phyloP scores from a whole-genome alignment of 306 rosid genomes.

The Hippophae tibetana region DNA sequence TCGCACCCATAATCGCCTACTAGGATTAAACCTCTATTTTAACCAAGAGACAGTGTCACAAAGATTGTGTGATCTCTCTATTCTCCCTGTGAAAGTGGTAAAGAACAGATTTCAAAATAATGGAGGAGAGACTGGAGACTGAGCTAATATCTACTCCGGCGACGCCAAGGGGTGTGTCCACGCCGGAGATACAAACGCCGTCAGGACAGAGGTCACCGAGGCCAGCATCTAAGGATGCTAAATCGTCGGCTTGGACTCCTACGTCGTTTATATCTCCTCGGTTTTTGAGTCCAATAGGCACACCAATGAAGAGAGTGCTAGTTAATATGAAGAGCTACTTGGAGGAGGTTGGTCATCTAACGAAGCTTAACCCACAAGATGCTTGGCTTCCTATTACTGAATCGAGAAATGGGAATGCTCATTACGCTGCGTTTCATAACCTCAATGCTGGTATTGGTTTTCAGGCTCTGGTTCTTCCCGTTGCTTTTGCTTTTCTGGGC shows the following conservation, averaged over 20 bases:
- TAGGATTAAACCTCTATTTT: not conserved
- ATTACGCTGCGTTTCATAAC: conserved; percentile 93
- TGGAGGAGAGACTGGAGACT: conserved; percentile 96
- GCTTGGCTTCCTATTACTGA: conserved; percentile 99
- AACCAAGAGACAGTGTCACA: not conserved
- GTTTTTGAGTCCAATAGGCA: conserved; percentile 93
- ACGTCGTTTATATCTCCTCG: conserved; percentile 93
- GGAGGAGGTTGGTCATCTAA: conserved; percentile 93
- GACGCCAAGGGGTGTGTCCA: conserved; percentile 73
- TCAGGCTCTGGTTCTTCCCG: conserved; percentile 87
- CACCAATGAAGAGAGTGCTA: conserved; percentile 93
- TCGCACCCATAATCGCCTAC: not conserved
- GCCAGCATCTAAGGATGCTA: conserved; percentile 66
- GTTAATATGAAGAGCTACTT: conserved; percentile 90
- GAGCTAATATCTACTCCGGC: conserved; percentile 95
- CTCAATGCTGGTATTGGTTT: conserved; percentile 98
- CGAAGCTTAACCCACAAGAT: conserved; percentile 95
- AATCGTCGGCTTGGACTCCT: conserved; percentile 92
- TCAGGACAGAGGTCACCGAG: conserved; percentile 89
- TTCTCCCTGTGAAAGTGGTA: not conserved
- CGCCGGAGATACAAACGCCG: conserved; percentile 88
- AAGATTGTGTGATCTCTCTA: not conserved
- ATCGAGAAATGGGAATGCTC: conserved; percentile 95
- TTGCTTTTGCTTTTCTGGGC: conserved; percentile 92
- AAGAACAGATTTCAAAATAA: not conserved